Percentiles rank a stretch among this genome's conserved stretches.
These are phyloP conservation scores for Blastocystis sp. DNA, from an alignment of 352 stramenopile species.

Conservation along the genomic window DNA sequence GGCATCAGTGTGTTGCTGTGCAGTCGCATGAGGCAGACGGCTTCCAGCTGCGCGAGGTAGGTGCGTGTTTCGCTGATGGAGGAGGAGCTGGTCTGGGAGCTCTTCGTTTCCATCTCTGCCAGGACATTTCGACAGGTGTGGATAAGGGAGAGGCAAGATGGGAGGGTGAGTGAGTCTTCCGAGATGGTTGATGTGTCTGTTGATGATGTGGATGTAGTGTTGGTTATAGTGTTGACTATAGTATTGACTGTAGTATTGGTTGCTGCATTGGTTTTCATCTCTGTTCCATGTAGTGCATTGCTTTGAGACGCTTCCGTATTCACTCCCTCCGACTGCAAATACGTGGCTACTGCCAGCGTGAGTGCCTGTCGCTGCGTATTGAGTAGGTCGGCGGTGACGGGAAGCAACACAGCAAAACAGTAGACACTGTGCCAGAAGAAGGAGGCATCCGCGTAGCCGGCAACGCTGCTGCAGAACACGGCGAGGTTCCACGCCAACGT, in stretches of 20 bases:
- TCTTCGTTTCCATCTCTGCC: background rate
- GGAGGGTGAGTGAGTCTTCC: background rate
- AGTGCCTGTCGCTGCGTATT: background rate
- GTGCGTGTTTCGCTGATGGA: background rate
- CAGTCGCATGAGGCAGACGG: background rate
- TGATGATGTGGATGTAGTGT: no score
- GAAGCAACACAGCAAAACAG: background rate
- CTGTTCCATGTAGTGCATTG: no score
- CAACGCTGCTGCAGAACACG: background rate
- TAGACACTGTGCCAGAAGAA: constrained; percentile 46
- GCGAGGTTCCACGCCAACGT: constrained; percentile 25
- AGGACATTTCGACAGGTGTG: background rate
- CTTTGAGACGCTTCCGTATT: background rate
- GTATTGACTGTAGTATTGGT: no score
- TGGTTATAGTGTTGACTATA: no score
- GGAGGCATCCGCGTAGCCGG: background rate
- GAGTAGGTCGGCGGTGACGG: background rate
- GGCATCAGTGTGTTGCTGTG: background rate
- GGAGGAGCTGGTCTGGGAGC: background rate
- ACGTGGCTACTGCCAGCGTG: constrained; percentile 7
- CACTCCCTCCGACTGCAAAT: background rate
- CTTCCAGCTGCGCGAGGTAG: background rate
- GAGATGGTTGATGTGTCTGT: background rate
- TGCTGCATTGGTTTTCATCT: no score
- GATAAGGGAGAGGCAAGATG: background rate